Percentiles rank a stretch among this genome's conserved stretches.
These are phyloP conservation scores for Adansonia grandidieri DNA, from an alignment of 441 rosid genomes.

Conservation along the genomic window DNA sequence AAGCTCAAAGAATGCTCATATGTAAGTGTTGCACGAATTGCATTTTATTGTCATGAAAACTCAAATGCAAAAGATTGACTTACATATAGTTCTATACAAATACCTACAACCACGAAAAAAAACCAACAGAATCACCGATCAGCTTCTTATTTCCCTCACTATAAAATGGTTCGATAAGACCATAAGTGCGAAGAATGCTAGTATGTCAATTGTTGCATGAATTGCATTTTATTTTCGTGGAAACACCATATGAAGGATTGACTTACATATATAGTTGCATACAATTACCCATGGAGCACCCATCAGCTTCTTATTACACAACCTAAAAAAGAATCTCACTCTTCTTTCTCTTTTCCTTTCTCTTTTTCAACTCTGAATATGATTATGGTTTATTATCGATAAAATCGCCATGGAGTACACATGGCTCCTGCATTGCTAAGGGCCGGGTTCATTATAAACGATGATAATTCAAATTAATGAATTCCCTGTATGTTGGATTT, in stretches of 20 bases:
- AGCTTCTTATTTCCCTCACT: not conserved
- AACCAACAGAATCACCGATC: not conserved
- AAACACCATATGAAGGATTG: not conserved
- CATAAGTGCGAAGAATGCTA: not conserved
- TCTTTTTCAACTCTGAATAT: not conserved
- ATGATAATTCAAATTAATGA: not conserved
- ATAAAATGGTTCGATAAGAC: not conserved
- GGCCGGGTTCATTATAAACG: not conserved
- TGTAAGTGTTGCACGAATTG: not conserved
- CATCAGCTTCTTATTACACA: not conserved
- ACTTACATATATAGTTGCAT: not conserved
- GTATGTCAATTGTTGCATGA: not conserved
- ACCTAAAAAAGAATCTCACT: not conserved
- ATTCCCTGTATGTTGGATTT: not conserved
- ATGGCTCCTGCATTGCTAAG: not conserved
- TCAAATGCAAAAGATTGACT: not conserved
- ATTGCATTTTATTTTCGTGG: not conserved
- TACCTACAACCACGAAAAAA: not conserved
- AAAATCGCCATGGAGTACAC: not conserved
- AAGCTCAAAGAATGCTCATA: not conserved
- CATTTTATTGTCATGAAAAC: not conserved
- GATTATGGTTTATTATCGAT: not conserved
- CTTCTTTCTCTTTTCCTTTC: not conserved
- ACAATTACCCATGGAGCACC: slow-evolving; percentile 1
- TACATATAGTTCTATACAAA: not conserved